These are phyloP conservation scores for Tulasnella sp. DNA, from an alignment of 768 basidiomycete genomes.

Conservation along the genomic window DNA sequence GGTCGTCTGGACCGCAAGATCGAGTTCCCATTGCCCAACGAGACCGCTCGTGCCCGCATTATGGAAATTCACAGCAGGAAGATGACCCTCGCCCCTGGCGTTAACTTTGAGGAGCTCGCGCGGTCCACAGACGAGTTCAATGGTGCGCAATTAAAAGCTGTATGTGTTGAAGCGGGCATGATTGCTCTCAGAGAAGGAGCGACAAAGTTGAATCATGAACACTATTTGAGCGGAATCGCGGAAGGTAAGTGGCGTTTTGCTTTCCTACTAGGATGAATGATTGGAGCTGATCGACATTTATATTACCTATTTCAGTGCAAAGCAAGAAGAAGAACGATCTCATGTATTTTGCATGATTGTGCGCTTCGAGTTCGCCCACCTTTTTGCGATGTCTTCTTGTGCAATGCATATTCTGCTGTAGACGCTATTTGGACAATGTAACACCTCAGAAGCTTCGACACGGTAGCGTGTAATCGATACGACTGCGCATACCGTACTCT, in stretches of 20 bases:
- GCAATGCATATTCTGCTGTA: neutral
- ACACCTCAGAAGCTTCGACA: no score
- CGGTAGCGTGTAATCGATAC: no score
- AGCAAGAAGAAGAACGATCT: slow-evolving; percentile 99
- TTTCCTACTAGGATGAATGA: neutral
- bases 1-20: slow-evolving; percentile 97
- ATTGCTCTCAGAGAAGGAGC: slow-evolving; percentile 92
- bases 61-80: slow-evolving; percentile 95
- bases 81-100: slow-evolving; percentile 77
- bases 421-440: no score
- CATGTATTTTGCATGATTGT: slow-evolving; percentile 69
- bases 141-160: slow-evolving; percentile 92
- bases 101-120: slow-evolving; percentile 95
- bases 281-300: slow-evolving; percentile 22
- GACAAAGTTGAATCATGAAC: slow-evolving; percentile 79
- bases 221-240: slow-evolving; percentile 87
- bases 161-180: slow-evolving; percentile 99
- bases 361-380: slow-evolving; percentile 4
- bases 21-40: slow-evolving; percentile 94
- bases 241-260: slow-evolving; percentile 49
- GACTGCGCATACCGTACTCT: no score
- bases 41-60: slow-evolving; percentile 91
- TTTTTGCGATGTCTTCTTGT: neutral
- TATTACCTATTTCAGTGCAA: slow-evolving; percentile 55
- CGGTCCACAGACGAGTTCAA: slow-evolving; percentile 98